Percentiles rank a stretch among this genome's conserved stretches.
phyloP scores from a whole-genome alignment of 2,329 filamentous ascomycete species.

The Ascochyta pisi region DNA sequence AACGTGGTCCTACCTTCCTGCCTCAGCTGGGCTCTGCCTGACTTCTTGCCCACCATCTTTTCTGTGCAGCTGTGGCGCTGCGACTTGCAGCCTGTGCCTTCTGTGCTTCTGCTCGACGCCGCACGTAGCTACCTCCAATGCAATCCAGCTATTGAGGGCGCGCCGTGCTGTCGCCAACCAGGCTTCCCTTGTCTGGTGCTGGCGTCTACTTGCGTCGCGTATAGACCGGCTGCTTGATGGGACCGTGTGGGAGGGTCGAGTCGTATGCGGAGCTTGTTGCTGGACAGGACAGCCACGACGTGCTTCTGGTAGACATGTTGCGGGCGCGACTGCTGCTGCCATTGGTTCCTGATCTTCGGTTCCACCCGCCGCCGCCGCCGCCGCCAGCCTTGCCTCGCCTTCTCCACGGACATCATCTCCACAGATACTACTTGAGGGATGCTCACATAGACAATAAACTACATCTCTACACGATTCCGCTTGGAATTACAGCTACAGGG shows the following conservation, averaged over 20 bases:
- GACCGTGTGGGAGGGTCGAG: neutral
- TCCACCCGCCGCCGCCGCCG: neutral
- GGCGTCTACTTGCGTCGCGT: neutral
- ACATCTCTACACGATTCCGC: too few relatives aligned
- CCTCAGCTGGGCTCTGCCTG: conserved; percentile 65
- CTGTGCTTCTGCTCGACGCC: too few relatives aligned
- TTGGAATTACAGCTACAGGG: too few relatives aligned
- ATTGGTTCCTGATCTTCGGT: conserved; percentile 13
- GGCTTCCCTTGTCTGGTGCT: neutral
- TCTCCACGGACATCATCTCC: too few relatives aligned
- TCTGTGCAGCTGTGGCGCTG: conserved; percentile 1
- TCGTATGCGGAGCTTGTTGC: neutral
- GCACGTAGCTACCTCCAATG: too few relatives aligned
- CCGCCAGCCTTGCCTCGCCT: conserved; percentile 3
- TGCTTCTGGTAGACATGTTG: conserved; percentile 14
- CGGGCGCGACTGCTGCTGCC: conserved; percentile 16
- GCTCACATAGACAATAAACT: too few relatives aligned
- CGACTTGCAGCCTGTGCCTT: too few relatives aligned
- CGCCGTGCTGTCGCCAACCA: neutral
- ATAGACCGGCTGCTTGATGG: neutral
- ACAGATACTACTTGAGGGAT: too few relatives aligned
- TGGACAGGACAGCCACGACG: neutral
- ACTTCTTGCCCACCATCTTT: conserved; percentile 71
- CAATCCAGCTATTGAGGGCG: neutral
- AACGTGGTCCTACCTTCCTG: conserved; percentile 60